Conservation (phyloP, 192 early-diverging fungal genomes). For the Spinellus fusiger region DNA sequence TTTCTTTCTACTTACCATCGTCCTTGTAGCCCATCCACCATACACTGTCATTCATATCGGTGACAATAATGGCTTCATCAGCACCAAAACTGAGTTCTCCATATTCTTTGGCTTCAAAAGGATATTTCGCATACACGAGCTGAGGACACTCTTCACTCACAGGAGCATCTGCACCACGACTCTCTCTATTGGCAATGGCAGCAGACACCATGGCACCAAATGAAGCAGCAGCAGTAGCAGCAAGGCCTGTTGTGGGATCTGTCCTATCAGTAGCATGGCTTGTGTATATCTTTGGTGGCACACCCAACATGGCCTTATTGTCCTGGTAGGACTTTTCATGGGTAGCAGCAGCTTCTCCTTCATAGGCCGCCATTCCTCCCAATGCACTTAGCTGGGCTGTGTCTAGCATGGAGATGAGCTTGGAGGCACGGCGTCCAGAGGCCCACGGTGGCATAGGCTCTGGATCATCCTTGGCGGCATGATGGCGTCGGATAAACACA, state of each 20-base stretch:
- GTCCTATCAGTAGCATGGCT: background rate
- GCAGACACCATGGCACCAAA: conserved; percentile 11
- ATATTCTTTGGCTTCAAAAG: conserved; percentile 65
- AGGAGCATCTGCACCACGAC: background rate
- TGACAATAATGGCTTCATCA: conserved; percentile 63
- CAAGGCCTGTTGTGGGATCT: background rate
- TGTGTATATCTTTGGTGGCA: background rate
- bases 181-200: background rate
- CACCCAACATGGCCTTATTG: background rate
- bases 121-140: conserved; percentile 65
- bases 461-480: conserved; percentile 6
- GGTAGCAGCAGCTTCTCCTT: background rate
- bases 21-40: conserved; percentile 80
- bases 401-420: conserved; percentile 13
- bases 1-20: conserved; percentile 39
- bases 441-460: conserved; percentile 14
- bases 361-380: background rate
- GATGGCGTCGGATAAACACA: conserved; percentile 22
- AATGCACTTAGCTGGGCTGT: conserved; percentile 9
- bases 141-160: conserved; percentile 18
- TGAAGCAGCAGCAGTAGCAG: background rate
- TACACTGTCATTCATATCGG: conserved; percentile 70
- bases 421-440: conserved; percentile 1
- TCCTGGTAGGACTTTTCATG: background rate
- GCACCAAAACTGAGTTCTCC: conserved; percentile 64